These are phyloP conservation scores for Capsella rubella DNA, from an alignment of 441 rosid genomes.

Conservation along the genomic window DNA sequence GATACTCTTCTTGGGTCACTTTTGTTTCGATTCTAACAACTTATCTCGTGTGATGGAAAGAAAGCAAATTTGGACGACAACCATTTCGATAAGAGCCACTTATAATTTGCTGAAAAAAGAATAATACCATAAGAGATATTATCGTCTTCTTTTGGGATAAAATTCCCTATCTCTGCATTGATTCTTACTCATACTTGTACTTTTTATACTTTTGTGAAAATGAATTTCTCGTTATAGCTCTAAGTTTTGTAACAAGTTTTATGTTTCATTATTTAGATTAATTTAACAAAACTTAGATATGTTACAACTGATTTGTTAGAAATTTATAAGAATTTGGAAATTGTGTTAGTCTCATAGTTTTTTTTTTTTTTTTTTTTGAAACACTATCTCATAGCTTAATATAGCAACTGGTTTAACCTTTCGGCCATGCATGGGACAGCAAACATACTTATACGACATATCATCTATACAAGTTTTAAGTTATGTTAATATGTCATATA, in stretches of 20 bases:
- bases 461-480: not conserved
- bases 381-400: not conserved
- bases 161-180: slow-evolving; percentile 40
- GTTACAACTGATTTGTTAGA: no score
- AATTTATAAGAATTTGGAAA: not conserved
- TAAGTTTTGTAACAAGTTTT: not conserved
- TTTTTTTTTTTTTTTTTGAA: no score
- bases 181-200: slow-evolving; percentile 37
- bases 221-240: not conserved
- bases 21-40: slow-evolving; percentile 25
- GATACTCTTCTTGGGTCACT: slow-evolving; percentile 12
- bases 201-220: not conserved
- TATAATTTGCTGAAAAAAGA: slow-evolving; percentile 32
- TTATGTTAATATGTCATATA: not conserved
- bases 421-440: not conserved
- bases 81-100: slow-evolving; percentile 32
- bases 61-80: slow-evolving; percentile 38
- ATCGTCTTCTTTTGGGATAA: slow-evolving; percentile 41
- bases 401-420: not conserved
- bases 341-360: not conserved
- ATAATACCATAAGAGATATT: slow-evolving; percentile 33
- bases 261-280: not conserved
- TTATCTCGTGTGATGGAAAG: slow-evolving; percentile 38
- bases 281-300: not conserved
- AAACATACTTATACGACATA: not conserved